Conservation (phyloP, 495 filamentous ascomycete genomes). For the Aspergillus conjunctus region DNA sequence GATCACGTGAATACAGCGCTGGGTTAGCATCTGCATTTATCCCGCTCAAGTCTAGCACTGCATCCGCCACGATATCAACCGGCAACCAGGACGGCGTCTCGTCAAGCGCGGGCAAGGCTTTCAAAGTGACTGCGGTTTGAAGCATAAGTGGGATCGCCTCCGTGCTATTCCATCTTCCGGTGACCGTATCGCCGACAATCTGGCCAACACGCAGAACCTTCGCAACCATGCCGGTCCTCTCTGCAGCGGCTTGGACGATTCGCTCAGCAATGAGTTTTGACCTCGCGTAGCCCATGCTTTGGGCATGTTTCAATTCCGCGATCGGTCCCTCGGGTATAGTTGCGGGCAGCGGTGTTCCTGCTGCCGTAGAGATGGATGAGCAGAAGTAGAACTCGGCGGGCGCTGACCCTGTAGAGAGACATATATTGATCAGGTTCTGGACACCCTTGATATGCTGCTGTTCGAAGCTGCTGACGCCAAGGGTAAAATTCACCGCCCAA, state of each 20-base stretch:
- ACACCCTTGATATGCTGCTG: conserved; percentile 60
- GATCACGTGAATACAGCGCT: conserved; percentile 7
- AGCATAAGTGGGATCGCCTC: conserved; percentile 69
- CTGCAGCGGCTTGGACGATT: conserved; percentile 47
- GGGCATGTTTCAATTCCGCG: conserved; percentile 49
- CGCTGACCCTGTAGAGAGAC: conserved; percentile 36
- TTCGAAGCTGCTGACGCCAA: conserved; percentile 61
- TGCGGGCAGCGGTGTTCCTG: conserved; percentile 31
- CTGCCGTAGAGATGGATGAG: conserved; percentile 59
- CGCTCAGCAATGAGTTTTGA: conserved; percentile 68
- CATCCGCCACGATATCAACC: conserved; percentile 36
- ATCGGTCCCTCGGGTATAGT: conserved; percentile 53
- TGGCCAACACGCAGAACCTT: conserved; percentile 62
- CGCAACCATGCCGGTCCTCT: conserved; percentile 34
- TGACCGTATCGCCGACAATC: conserved; percentile 57
- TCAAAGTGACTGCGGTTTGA: conserved; percentile 47
- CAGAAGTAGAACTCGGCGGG: conserved; percentile 58
- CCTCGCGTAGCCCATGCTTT: conserved; percentile 58
- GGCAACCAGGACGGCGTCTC: conserved; percentile 59
- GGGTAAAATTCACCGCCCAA: conserved; percentile 76
- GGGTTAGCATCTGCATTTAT: conserved; percentile 17
- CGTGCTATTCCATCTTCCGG: conserved; percentile 62
- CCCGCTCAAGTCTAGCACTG: conserved; percentile 28
- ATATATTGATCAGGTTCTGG: conserved; percentile 61
- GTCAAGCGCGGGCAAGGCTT: conserved; percentile 55